Base-by-base conservation (phyloP, 306 rosid genomes). In the Acacia crassicarpa region DNA sequence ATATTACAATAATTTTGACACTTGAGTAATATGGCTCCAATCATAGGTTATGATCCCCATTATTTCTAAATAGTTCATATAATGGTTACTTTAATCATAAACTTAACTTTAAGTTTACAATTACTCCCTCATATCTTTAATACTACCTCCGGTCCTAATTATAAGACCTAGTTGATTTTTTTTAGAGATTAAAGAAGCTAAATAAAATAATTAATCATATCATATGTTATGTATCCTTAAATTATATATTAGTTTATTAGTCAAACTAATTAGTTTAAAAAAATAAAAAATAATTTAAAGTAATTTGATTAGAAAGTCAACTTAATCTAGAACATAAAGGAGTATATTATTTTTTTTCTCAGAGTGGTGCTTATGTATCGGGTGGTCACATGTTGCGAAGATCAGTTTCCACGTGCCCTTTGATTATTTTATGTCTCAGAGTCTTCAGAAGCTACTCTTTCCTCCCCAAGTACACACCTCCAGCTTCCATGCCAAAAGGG, bases 321-420 rank as follows among this genome's bases (percentile, higher is more conserved):
- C n/a, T n/a, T n/a, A n/a, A n/a, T n/a, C n/a, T n/a, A n/a, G n/a
- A n/a, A n/a, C n/a, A n/a, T n/a, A n/a, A n/a, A n/a, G n/a, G n/a
- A n/a, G n/a, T n/a, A n/a, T n/a, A n/a, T n/a, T n/a, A 27, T 45
- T 46, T 11, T 12, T 0, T 8, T 8, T 8, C 13, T 67, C 7
- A 22, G 15, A 22, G 61, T 33, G 78, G 68, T 53, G 87, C 89
- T 70, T 58, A 46, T 84, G 54, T 45, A 65, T 76, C 71, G 79
- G 83, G 81, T 82, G 71, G 66, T 82, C 83, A 78, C 83, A 85
- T 85, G 90, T 88, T 88, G 88, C 87, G 77, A 84, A 80, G 91
- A 71, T 88, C 85, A 61, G 93, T 87, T 75, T 87, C 89, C 97
- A 89, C 76, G 98, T 94, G 94, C 90, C 17, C 67, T 27, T 25